These are phyloP conservation scores for Xylariaceae sp. DNA, from an alignment of 2,329 filamentous ascomycete genomes.

Conservation along the genomic window DNA sequence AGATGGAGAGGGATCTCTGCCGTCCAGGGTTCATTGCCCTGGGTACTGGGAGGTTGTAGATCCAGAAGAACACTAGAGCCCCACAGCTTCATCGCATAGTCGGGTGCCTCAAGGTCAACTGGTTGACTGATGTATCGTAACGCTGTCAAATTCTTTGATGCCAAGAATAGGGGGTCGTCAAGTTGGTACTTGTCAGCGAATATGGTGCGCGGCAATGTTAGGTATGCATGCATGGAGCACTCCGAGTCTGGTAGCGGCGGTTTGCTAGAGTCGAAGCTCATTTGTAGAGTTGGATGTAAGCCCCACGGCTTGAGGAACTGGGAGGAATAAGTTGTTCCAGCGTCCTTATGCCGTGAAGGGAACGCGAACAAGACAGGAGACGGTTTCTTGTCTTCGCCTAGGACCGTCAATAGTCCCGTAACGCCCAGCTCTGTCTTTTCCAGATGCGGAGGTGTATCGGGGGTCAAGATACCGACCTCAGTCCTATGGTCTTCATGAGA, in stretches of 20 bases:
- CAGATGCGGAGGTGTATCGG: constrained; percentile 52
- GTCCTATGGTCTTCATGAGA: constrained; percentile 49
- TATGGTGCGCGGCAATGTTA: constrained; percentile 74
- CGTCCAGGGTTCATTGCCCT: constrained; percentile 49
- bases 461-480: constrained; percentile 74
- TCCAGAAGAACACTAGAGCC: constrained; percentile 74
- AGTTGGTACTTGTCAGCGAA: constrained; percentile 90
- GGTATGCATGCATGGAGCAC: constrained; percentile 72
- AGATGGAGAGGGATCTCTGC: constrained; percentile 76
- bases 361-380: constrained; percentile 79
- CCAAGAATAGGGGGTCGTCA: constrained; percentile 66
- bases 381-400: constrained; percentile 68
- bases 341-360: constrained; percentile 67
- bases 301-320: constrained; percentile 67
- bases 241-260: constrained; percentile 48
- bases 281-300: constrained; percentile 73
- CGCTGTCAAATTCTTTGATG: constrained; percentile 69
- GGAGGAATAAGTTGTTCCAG: constrained; percentile 53
- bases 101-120: constrained; percentile 85
- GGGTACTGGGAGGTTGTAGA: constrained; percentile 51
- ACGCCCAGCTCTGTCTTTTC: constrained; percentile 72
- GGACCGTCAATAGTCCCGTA: constrained; percentile 69
- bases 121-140: constrained; percentile 66
- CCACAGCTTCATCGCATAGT: constrained; percentile 72
- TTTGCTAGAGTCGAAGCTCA: constrained; percentile 53